Conservation (phyloP, 345 rosid species). For the Gossypium australe region DNA sequence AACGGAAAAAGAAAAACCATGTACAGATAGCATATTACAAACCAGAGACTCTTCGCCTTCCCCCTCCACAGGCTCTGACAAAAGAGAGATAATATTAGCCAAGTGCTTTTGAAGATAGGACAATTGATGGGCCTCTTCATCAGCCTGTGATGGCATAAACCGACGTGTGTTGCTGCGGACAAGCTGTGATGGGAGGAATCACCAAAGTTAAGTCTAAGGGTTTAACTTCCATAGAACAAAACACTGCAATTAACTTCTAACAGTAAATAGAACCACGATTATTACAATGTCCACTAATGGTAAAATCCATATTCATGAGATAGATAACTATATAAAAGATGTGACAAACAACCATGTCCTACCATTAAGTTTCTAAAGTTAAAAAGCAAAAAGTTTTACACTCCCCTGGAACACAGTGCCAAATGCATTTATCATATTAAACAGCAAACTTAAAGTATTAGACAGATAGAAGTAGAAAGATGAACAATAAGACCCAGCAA, state of each 20-base stretch:
- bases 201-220: neutral
- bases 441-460: neutral
- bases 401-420: neutral
- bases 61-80: slow-evolving; percentile 85
- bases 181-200: slow-evolving; percentile 50
- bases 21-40: slow-evolving; percentile 20
- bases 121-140: slow-evolving; percentile 96
- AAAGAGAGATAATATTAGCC: slow-evolving; percentile 77
- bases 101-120: slow-evolving; percentile 93
- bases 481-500: neutral
- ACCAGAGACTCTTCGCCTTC: slow-evolving; percentile 92
- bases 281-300: neutral
- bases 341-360: neutral
- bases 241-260: neutral
- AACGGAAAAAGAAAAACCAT: neutral
- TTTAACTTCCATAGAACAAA: slow-evolving; percentile 9
- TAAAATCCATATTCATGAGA: neutral
- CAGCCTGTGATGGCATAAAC: slow-evolving; percentile 90
- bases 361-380: neutral
- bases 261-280: neutral
- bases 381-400: neutral
- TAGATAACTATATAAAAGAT: neutral
- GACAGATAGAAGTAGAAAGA: neutral
- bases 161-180: slow-evolving; percentile 97
- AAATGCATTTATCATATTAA: neutral